phyloP scores from a whole-genome alignment of 23 red algal species.

The Agarophyton chilense region DNA sequence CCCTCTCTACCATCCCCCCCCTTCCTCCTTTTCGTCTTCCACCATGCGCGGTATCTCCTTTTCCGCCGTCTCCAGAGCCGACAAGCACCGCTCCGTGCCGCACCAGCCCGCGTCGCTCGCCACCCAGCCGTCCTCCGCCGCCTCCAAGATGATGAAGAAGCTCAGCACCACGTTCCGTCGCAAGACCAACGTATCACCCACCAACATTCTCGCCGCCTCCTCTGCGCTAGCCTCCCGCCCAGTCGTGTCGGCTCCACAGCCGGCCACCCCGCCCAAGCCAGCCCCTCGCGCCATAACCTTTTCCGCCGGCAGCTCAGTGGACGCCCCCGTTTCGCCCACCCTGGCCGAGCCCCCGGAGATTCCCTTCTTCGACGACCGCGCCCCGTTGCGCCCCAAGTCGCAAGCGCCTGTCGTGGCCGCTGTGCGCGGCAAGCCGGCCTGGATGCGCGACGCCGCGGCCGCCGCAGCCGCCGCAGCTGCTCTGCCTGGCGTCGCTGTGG shows the following conservation, averaged over 20 bases:
- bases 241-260: slow-evolving; percentile 8
- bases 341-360: slow-evolving; percentile 35
- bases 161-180: slow-evolving; percentile 47
- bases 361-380: slow-evolving; percentile 23
- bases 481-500: too few relatives aligned
- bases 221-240: slow-evolving; percentile 2
- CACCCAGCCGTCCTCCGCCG: slow-evolving; percentile 6
- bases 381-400: slow-evolving; percentile 17
- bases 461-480: too few relatives aligned
- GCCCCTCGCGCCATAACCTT: slow-evolving; percentile 27
- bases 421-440: slow-evolving; percentile 36
- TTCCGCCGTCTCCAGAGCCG: slow-evolving; percentile 19
- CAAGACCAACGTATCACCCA: slow-evolving; percentile 30
- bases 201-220: slow-evolving; percentile 33
- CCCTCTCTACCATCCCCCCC: neutral
- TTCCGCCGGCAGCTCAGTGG: slow-evolving; percentile 28
- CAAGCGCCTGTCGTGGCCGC: neutral
- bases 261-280: slow-evolving; percentile 7
- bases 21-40: neutral
- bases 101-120: neutral
- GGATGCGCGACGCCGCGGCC: neutral
- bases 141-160: slow-evolving; percentile 58
- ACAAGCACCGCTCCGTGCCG: neutral
- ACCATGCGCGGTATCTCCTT: slow-evolving; percentile 50
- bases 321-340: slow-evolving; percentile 29